phyloP scores from a whole-genome alignment of 495 filamentous ascomycete genomes.

The Mytilinidion resinicola region DNA sequence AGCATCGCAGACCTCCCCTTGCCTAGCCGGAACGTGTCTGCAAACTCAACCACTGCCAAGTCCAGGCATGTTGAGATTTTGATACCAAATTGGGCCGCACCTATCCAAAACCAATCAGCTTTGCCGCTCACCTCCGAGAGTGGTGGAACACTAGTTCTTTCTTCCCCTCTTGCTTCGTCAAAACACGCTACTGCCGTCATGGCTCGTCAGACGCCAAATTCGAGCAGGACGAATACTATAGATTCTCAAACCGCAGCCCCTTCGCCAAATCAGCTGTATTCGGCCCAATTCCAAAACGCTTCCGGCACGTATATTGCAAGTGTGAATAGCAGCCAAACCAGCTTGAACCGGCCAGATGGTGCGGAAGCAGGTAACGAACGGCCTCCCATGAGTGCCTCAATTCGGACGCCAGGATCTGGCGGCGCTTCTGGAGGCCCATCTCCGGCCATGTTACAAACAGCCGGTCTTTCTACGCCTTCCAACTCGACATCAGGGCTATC shows the following conservation, averaged over 20 bases:
- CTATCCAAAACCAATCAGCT: constrained; percentile 25
- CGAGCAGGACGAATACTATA: constrained; percentile 50
- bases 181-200: constrained; percentile 28
- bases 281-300: constrained; percentile 20
- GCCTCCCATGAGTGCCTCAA: constrained; percentile 41
- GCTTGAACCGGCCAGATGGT: constrained; percentile 44
- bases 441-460: constrained; percentile 23
- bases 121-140: constrained; percentile 10
- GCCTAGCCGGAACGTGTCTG: constrained; percentile 25
- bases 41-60: constrained; percentile 17
- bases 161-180: constrained; percentile 5
- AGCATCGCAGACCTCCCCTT: constrained; percentile 26
- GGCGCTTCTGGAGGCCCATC: constrained; percentile 24
- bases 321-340: constrained; percentile 54
- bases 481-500: constrained; percentile 54
- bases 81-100: constrained; percentile 36
- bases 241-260: constrained; percentile 51
- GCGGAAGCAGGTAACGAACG: constrained; percentile 46
- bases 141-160: not conserved
- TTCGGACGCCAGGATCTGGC: constrained; percentile 21
- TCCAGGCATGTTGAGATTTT: constrained; percentile 38
- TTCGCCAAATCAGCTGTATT: constrained; percentile 35
- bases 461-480: constrained; percentile 28
- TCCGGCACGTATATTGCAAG: constrained; percentile 28
- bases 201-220: constrained; percentile 35